phyloP scores from a whole-genome alignment of 1,284 basidiomycete species.

The Melampsora occidentalis region DNA sequence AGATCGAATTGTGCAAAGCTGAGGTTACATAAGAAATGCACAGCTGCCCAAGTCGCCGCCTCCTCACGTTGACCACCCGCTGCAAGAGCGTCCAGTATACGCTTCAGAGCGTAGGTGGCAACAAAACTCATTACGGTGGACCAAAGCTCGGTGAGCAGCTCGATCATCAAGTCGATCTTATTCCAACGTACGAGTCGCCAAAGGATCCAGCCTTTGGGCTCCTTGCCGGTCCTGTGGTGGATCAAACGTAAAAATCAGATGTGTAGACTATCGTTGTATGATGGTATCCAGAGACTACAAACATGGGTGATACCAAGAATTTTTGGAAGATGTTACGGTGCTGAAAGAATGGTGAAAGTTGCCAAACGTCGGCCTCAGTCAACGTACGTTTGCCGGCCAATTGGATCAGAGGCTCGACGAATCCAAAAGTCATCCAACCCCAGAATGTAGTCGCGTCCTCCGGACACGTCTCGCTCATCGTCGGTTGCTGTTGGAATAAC shows the following conservation, averaged over 20 bases:
- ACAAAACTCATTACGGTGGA: constrained; percentile 54
- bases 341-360: constrained; percentile 42
- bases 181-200: constrained; percentile 30
- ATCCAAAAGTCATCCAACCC: constrained; percentile 40
- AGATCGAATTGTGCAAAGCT: constrained; percentile 68
- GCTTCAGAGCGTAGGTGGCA: constrained; percentile 48
- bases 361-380: constrained; percentile 38
- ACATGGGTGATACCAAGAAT: background rate
- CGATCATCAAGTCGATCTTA: constrained; percentile 25
- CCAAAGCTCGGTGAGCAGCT: constrained; percentile 30
- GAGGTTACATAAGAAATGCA: constrained; percentile 57
- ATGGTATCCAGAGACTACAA: background rate
- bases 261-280: no score
- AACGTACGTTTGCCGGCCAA: constrained; percentile 53
- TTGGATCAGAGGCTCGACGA: constrained; percentile 45
- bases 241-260: no score
- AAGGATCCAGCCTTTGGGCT: constrained; percentile 51
- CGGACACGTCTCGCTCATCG: constrained; percentile 53
- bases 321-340: constrained; percentile 19
- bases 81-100: constrained; percentile 49
- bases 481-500: constrained; percentile 6
- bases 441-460: constrained; percentile 29
- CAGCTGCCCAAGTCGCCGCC: constrained; percentile 51
- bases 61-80: constrained; percentile 55
- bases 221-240: background rate